Percentiles rank a stretch among this genome's conserved stretches.
Conservation (phyloP, 1,284 basidiomycete species). For the Stereum hirsutum region DNA sequence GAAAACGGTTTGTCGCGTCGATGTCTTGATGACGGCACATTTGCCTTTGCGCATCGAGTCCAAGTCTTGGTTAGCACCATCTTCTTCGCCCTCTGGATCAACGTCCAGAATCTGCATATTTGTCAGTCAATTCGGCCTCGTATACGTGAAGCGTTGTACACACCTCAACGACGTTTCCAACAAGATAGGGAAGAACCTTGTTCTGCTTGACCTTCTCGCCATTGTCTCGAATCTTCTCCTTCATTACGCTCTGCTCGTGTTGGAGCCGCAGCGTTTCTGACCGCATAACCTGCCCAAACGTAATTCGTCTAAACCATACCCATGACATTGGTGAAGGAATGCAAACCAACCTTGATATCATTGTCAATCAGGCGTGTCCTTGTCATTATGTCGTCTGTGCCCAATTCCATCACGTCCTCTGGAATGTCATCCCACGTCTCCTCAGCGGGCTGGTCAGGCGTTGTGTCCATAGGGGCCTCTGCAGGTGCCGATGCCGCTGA, state of each 20-base stretch:
- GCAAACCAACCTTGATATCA: conserved; percentile 71
- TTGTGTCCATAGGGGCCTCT: conserved; percentile 58
- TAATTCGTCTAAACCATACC: not conserved
- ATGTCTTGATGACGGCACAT: conserved; percentile 98
- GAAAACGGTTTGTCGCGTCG: conserved; percentile 97
- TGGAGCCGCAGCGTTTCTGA: conserved; percentile 88
- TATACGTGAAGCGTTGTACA: conserved; percentile 13
- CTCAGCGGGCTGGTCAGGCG: conserved; percentile 57
- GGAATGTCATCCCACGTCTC: conserved; percentile 82
- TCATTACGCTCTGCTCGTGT: conserved; percentile 94
- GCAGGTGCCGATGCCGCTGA: conserved; percentile 26
- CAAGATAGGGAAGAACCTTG: conserved; percentile 96
- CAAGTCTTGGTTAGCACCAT: conserved; percentile 89
- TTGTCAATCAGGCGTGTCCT: conserved; percentile 89
- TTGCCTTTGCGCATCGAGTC: conserved; percentile 94
- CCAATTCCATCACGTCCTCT: conserved; percentile 64
- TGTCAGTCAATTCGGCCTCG: not conserved
- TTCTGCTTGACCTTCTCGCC: conserved; percentile 99
- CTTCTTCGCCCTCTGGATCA: conserved; percentile 88
- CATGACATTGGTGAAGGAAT: not conserved
- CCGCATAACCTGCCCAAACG: conserved; percentile 78
- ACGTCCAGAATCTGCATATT: conserved; percentile 82
- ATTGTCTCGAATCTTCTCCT: conserved; percentile 97
- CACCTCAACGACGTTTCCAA: conserved; percentile 96
- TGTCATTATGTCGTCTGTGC: conserved; percentile 79